Evolutionary conservation across 495 filamentous ascomycete species (phyloP), one percentile per base, ranked within the genome.

Genomic region (Neurospora pannonica): DNA sequence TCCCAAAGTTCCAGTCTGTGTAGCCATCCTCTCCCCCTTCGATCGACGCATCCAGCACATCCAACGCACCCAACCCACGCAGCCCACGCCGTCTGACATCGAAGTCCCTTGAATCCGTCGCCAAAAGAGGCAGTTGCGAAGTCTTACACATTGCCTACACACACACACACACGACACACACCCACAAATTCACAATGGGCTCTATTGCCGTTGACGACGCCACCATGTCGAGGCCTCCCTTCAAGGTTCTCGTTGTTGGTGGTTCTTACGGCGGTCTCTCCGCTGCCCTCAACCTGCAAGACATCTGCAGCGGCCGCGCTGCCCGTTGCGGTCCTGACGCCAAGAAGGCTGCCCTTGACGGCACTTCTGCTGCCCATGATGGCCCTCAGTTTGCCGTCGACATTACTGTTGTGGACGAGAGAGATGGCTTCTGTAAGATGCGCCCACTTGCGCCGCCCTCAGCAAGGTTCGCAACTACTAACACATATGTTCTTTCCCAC

Each of bases 371-470:
- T 62, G 54, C 28, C 54, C 54, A 62, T 34, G 71, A 77, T 38
- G 77, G 81, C 74, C 39, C 79, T 77, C 79, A 81, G 19, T 84
- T 89, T 40, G 83, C 86, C 1, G 76, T 92, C 24, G 83, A 91
- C 43, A 89, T 92, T 69, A 92, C 90, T 11, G 84, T 93, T 10
- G 87, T 92, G 6, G 91, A 93, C 76, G 89, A 92, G 74, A 83
- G 89, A 31, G 91, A 93, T 84, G 91, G 91, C 36, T 92, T 87
- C 79, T 92, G 90, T 92, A 77, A 81, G 82, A 76, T 37, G 54
- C 38, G 74, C 71, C 28, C 37, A 84, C 85, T 81, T 70, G 24
- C 43, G 28, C 24, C 38, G 54, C 31, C 40, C 38, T 71, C 67
- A 75, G n/a, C 60, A 31, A 39, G 2, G 9, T 34, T 46, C 10